Base-by-base conservation (phyloP, 2,329 filamentous ascomycete genomes). In the Nakataea oryzae region DNA sequence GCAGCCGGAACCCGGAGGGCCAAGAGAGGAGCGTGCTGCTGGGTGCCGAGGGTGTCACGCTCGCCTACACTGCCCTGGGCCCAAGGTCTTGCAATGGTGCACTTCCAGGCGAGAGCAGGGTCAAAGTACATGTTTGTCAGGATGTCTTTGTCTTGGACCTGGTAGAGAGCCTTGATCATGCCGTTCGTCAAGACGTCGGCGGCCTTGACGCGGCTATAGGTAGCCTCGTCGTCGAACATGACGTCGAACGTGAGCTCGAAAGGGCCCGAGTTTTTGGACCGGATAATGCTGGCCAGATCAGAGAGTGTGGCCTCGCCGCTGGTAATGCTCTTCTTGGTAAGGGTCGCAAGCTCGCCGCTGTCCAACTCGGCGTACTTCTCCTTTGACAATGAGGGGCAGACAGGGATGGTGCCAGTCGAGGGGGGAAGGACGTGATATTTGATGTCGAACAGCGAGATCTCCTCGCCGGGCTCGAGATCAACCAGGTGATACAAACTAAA, bases 401-500 rank as follows among this genome's bases (percentile, higher is more conserved):
- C 9, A 4, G 21, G 7, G 21, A n/a, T 14, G 17, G 21, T n/a
- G 2, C 17, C 17, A 50, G 13, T 0, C 7, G 41, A n/a, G 2
- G 41, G 24, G 7, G 3, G 41, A 24, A 50, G 13, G 41, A 9
- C 24, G 7, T 50, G 41, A n/a, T 50, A 4, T 24, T 50, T 50
- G 21, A 50, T 50, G 41, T 17, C 41, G 11, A 50, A 50, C 24
- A 50, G 24, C 41, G 41, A 50, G 21, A 50, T 9, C 41, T 50
- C 21, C 21, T 50, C 41, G 1, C 41, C 41, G 6, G 41, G 41
- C 11, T 70, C 66, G 1, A 79, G 67, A 3, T 76, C 72, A 71
- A 82, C 77, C 11, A 82, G 70, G 66, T 82, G 80, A 59, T 82
- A 82, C 1, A 81, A 65, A 4, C 69, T 76, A 63, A 81, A 82